These are phyloP conservation scores for Oidium heveae DNA, from an alignment of 2,329 filamentous ascomycete genomes.

Conservation along the genomic window DNA sequence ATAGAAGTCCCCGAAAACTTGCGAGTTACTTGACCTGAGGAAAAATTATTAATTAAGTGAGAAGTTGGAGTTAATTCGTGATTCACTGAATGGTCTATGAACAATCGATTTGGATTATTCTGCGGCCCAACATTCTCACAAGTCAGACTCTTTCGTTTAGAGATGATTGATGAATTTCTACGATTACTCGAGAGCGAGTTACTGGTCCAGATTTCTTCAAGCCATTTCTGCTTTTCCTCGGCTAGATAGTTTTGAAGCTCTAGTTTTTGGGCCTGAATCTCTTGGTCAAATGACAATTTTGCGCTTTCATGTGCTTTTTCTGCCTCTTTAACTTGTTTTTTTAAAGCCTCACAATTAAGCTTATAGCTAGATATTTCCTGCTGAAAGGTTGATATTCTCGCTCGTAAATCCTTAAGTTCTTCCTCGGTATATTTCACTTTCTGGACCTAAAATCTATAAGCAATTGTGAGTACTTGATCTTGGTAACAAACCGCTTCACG, in stretches of 20 bases:
- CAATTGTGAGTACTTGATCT: not conserved
- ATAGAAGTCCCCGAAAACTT: slow-evolving; percentile 6
- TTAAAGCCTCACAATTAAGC: slow-evolving; percentile 33
- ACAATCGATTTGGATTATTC: slow-evolving; percentile 13
- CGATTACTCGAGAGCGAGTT: slow-evolving; percentile 11
- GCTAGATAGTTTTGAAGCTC: slow-evolving; percentile 33
- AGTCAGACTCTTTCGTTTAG: slow-evolving; percentile 11
- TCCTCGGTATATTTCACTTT: slow-evolving; percentile 42
- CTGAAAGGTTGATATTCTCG: slow-evolving; percentile 35
- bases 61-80: slow-evolving; percentile 8
- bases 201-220: slow-evolving; percentile 17
- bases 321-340: slow-evolving; percentile 36
- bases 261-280: slow-evolving; percentile 31
- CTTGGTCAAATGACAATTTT: slow-evolving; percentile 27
- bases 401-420: slow-evolving; percentile 48
- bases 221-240: slow-evolving; percentile 37
- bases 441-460: slow-evolving; percentile 27
- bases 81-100: slow-evolving; percentile 11
- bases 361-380: slow-evolving; percentile 36
- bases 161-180: slow-evolving; percentile 11
- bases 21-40: slow-evolving; percentile 8
- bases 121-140: slow-evolving; percentile 15
- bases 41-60: slow-evolving; percentile 7
- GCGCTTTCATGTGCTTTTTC: slow-evolving; percentile 37
- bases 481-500: slow-evolving; percentile 47